phyloP scores from a whole-genome alignment of 2,329 filamentous ascomycete genomes.

The Pseudonectria buxi region DNA sequence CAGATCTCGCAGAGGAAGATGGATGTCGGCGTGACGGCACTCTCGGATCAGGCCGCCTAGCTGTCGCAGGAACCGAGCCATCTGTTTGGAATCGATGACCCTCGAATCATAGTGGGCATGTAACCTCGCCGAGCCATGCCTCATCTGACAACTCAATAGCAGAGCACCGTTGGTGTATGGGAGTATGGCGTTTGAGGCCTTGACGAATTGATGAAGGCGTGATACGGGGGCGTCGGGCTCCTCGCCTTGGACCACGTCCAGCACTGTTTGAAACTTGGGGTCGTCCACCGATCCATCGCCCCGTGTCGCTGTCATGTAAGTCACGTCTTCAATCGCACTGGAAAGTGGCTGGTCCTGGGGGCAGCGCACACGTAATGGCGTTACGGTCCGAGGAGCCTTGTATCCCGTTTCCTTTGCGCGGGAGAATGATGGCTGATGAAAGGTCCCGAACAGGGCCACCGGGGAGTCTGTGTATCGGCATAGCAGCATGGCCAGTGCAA shows the following conservation, averaged over 20 bases:
- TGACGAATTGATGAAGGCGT: background rate
- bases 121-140: slow-evolving; percentile 1
- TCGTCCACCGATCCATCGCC: background rate
- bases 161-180: slow-evolving; percentile 4
- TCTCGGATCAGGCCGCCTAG: slow-evolving; percentile 3
- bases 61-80: slow-evolving; percentile 5
- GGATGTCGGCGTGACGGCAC: background rate
- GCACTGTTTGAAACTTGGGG: slow-evolving; percentile 4
- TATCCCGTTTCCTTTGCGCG: background rate
- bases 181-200: background rate
- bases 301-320: background rate
- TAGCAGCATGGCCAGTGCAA: slow-evolving; percentile 4
- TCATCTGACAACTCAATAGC: slow-evolving; percentile 2
- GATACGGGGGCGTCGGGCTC: background rate
- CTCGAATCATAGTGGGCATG: slow-evolving; percentile 3
- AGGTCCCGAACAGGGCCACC: slow-evolving; percentile 4
- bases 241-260: slow-evolving; percentile 1
- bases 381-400: background rate
- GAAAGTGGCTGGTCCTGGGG: slow-evolving; percentile 1
- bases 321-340: background rate
- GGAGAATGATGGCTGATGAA: background rate
- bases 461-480: slow-evolving; percentile 3
- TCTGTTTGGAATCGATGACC: background rate
- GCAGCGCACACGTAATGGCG: slow-evolving; percentile 5
- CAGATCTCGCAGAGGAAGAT: slow-evolving; percentile 2